Conservation (phyloP, 2,329 filamentous ascomycete genomes). For the Penicillium vulpinum region DNA sequence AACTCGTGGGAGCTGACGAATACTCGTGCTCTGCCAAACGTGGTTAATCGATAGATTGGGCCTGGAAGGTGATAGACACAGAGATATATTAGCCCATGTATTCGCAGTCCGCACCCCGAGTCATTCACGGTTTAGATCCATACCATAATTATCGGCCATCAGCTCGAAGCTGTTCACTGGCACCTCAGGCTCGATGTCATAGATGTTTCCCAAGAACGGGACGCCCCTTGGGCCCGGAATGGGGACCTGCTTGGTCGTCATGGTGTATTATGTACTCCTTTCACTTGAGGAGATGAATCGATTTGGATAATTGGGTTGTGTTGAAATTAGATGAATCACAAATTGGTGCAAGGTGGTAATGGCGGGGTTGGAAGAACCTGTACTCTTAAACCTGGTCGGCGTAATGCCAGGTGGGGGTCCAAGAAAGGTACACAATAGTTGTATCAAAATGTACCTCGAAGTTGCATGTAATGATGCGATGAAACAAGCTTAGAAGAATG, state of each 20-base stretch:
- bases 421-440: no score
- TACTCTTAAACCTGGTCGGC: not conserved
- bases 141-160: slow-evolving; percentile 67
- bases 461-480: not conserved
- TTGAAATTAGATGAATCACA: not conserved
- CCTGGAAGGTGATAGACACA: slow-evolving; percentile 38
- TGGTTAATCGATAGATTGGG: slow-evolving; percentile 58
- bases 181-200: slow-evolving; percentile 61
- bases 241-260: slow-evolving; percentile 24
- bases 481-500: not conserved
- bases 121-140: slow-evolving; percentile 14
- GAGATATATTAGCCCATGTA: not conserved
- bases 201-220: slow-evolving; percentile 66
- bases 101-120: not conserved
- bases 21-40: slow-evolving; percentile 50
- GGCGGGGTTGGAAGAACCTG: not conserved
- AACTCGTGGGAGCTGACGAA: slow-evolving; percentile 56
- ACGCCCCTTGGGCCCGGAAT: slow-evolving; percentile 66
- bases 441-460: not conserved
- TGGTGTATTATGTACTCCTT: slow-evolving; percentile 1
- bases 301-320: not conserved
- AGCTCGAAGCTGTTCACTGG: slow-evolving; percentile 57
- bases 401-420: not conserved
- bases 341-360: not conserved
- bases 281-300: not conserved